phyloP scores from a whole-genome alignment of 2,329 filamentous ascomycete species.

The Alternaria viburni region DNA sequence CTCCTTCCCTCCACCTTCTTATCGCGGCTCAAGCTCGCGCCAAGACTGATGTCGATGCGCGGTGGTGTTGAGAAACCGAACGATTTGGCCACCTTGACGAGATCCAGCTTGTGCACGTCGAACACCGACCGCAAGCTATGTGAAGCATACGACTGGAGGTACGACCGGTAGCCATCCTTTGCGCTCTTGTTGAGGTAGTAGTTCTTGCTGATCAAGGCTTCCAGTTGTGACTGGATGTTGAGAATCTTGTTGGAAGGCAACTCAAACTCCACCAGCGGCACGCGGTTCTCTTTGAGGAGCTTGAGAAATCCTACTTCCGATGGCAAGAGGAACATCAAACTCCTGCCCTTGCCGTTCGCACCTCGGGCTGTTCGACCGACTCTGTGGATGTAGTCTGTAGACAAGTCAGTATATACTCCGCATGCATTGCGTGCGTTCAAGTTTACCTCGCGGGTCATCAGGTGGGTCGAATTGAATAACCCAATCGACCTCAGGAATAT shows the following conservation, averaged over 20 bases:
- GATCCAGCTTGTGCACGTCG: slow-evolving; percentile 80
- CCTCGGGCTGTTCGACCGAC: slow-evolving; percentile 94
- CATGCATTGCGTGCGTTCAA: background rate
- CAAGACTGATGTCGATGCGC: slow-evolving; percentile 78
- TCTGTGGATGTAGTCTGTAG: slow-evolving; percentile 73
- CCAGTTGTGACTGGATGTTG: slow-evolving; percentile 27
- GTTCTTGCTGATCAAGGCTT: slow-evolving; percentile 62
- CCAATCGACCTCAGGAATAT: slow-evolving; percentile 96
- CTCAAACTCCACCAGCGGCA: slow-evolving; percentile 95
- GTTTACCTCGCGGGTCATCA: slow-evolving; percentile 1
- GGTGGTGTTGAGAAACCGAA: slow-evolving; percentile 82
- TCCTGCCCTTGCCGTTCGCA: slow-evolving; percentile 80
- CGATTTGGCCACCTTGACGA: slow-evolving; percentile 82
- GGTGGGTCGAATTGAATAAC: slow-evolving; percentile 74
- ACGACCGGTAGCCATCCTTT: slow-evolving; percentile 81
- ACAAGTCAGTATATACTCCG: slow-evolving; percentile 84
- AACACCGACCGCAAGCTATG: slow-evolving; percentile 85
- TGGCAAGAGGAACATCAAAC: slow-evolving; percentile 91
- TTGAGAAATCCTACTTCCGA: slow-evolving; percentile 90
- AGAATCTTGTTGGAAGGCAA: slow-evolving; percentile 91
- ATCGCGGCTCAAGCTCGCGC: slow-evolving; percentile 76
- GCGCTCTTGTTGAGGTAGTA: slow-evolving; percentile 93
- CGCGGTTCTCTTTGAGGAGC: slow-evolving; percentile 87
- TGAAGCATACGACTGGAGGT: slow-evolving; percentile 92
- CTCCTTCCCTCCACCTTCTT: slow-evolving; percentile 69